Evolutionary conservation across 306 rosid species (phyloP).

Genomic region (Echinosophora koreensis): DNA sequence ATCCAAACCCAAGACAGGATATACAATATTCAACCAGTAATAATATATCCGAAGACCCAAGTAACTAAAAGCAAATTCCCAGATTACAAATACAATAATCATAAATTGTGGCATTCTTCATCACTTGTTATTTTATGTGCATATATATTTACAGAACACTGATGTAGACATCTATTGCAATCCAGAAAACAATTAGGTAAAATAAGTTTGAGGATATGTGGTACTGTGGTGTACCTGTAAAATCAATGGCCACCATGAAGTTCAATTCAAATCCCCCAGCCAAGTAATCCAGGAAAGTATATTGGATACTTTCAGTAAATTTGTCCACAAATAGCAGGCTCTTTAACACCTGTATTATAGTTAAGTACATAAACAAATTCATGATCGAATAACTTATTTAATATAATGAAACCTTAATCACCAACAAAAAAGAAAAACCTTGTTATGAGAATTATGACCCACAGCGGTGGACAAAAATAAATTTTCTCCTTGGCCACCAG

Average conservation of each 20-base stretch:
- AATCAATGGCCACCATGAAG: slow-evolving; percentile 97
- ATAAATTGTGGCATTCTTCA: slow-evolving; percentile 6
- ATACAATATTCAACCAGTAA: slow-evolving; percentile 28
- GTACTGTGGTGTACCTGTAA: slow-evolving; percentile 68
- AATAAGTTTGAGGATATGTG: slow-evolving; percentile 32
- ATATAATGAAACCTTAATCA: slow-evolving; percentile 62
- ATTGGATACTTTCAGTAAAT: slow-evolving; percentile 71
- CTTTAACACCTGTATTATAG: slow-evolving; percentile 70
- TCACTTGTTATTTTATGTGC: slow-evolving; percentile 16
- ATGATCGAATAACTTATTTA: slow-evolving; percentile 33
- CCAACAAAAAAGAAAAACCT: slow-evolving; percentile 50
- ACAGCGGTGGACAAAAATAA: slow-evolving; percentile 58
- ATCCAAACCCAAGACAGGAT: slow-evolving; percentile 13
- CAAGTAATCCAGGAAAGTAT: slow-evolving; percentile 94
- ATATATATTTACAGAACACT: neutral
- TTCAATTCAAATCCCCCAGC: slow-evolving; percentile 90
- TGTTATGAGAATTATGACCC: slow-evolving; percentile 81
- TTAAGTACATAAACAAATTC: slow-evolving; percentile 41
- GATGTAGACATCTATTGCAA: slow-evolving; percentile 31
- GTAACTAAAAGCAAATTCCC: slow-evolving; percentile 20
- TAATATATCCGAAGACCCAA: neutral
- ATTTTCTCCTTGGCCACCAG: slow-evolving; percentile 72
- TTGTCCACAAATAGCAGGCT: slow-evolving; percentile 86
- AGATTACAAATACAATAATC: slow-evolving; percentile 21
- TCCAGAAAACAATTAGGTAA: slow-evolving; percentile 33